Base-by-base conservation (phyloP, 2,329 filamentous ascomycete species). In the Sporothrix pallida region DNA sequence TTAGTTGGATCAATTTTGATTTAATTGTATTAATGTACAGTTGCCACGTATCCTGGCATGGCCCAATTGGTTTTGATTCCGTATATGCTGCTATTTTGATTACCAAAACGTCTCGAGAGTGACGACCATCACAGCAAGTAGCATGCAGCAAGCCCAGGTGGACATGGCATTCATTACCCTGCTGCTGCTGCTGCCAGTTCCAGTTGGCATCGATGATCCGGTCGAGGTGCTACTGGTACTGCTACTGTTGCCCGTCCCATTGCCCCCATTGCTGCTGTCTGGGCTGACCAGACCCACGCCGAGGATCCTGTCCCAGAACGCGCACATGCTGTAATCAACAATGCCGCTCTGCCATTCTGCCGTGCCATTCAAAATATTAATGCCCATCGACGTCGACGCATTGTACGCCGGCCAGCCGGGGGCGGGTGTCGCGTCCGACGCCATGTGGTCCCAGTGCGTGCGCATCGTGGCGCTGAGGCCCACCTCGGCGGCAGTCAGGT, bases 361-460 rank as follows among this genome's bases (percentile, higher is more conserved):
- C 20, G 20, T 60, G 56, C 50, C 17, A 20, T 54, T 54, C 56
- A 31, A 60, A 8, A 23, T 7, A 31, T 60, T 60, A 20, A 31
- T 20, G 56, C 20, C 56, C n/a, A 60, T 2, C 20, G 56, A 23
- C 23, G 56, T 2, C 1, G 20, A 60, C 23, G 20, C 56, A 60
- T 31, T 60, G 56, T 31, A 23, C 15, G 26, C 26, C 3, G 70
- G 58, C 26, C 68, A 54, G 50, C 68, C n/a, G 56, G 46, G 1
- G 1, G 68, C 58, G 4, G 79, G 78, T 78, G 80, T 79, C 10
- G 75, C 75, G 3, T 77, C 78, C 78, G 78, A 80, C 6, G 78
- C 78, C 1, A 75, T 74, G 12, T 77, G 44, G 44, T 48, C 44
- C 44, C 44, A 48, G 44, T 48, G 44, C 44, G 44, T 3, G 44